Conservation (phyloP, 23 red algal species). For the Cyanidiococcus yangmingshanensis region DNA sequence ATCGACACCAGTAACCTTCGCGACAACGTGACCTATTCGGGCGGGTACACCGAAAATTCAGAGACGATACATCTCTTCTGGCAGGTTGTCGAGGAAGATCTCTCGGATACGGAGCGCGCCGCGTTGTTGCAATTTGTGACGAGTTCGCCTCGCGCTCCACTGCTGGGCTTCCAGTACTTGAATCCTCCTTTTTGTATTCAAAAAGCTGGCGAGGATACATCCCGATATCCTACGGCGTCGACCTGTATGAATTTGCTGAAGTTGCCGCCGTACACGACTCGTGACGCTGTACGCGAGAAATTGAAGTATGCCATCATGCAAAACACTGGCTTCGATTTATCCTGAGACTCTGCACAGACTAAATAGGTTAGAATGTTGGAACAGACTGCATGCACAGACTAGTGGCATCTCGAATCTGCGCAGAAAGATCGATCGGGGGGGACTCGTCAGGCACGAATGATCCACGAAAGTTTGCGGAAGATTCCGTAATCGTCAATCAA, state of each 20-base stretch:
- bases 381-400: too few relatives aligned
- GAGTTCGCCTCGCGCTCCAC: constrained; percentile 69
- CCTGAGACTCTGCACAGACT: constrained; percentile 37
- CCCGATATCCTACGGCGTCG: constrained; percentile 69
- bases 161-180: constrained; percentile 89
- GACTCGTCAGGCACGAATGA: too few relatives aligned
- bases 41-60: constrained; percentile 70
- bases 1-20: constrained; percentile 69
- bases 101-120: constrained; percentile 44
- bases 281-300: constrained; percentile 52
- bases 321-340: constrained; percentile 87
- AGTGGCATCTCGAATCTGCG: too few relatives aligned
- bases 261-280: constrained; percentile 60
- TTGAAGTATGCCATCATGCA: constrained; percentile 65
- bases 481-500: too few relatives aligned
- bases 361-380: too few relatives aligned
- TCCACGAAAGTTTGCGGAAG: too few relatives aligned
- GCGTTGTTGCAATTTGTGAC: constrained; percentile 94
- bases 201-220: constrained; percentile 49
- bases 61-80: constrained; percentile 74
- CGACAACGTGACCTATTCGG: constrained; percentile 61
- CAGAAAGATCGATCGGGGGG: too few relatives aligned
- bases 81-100: constrained; percentile 48
- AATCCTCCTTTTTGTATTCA: constrained; percentile 92
- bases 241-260: constrained; percentile 99